These are phyloP conservation scores for Dryas drummondii DNA, from an alignment of 306 rosid genomes.

Conservation along the genomic window DNA sequence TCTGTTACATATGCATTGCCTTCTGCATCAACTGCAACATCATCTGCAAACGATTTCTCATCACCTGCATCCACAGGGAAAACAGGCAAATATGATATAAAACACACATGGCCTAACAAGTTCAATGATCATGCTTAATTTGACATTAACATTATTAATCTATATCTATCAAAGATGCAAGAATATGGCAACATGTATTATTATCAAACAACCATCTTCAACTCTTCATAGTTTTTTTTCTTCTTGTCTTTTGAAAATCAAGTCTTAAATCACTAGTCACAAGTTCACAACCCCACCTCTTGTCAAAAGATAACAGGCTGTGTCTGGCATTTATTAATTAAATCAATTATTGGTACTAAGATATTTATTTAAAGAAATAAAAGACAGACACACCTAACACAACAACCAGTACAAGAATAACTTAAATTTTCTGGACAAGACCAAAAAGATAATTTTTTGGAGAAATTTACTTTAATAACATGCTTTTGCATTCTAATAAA, in stretches of 20 bases:
- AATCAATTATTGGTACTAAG: background rate
- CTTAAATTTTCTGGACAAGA: background rate
- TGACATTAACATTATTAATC: background rate
- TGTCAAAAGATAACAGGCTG: background rate
- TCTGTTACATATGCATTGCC: conserved; percentile 91
- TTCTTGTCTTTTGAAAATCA: background rate
- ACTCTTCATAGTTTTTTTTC: background rate
- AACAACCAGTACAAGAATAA: background rate
- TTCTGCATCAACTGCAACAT: conserved; percentile 79
- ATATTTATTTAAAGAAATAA: too few species aligned
- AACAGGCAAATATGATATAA: background rate
- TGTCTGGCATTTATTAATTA: background rate
- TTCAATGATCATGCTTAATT: background rate
- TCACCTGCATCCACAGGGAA: conserved; percentile 47
- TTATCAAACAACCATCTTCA: background rate
- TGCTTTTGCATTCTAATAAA: background rate
- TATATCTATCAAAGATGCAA: background rate
- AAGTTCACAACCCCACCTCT: too few species aligned
- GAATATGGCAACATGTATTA: background rate
- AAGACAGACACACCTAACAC: background rate
- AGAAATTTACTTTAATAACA: background rate
- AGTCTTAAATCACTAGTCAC: too few species aligned
- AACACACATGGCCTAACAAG: background rate
- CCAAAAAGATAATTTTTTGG: background rate
- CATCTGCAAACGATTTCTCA: conserved; percentile 72